A percentile compares a stretch with the other conserved stretches of the same genome.
phyloP scores from a whole-genome alignment of 768 basidiomycete species.

The Melanogaster broomeanus region DNA sequence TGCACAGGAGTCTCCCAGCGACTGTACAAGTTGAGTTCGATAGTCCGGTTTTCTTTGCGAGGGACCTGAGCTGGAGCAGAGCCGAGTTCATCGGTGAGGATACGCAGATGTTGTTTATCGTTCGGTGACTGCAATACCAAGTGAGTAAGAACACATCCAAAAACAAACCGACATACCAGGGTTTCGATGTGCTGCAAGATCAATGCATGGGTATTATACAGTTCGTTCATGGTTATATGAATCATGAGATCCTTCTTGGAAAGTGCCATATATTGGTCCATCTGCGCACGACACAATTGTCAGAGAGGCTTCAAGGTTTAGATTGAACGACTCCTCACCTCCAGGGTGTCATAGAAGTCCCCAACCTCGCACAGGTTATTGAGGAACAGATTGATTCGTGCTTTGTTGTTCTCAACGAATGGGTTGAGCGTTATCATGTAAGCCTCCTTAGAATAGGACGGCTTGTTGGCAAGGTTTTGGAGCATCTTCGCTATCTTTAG shows the following conservation, averaged over 20 bases:
- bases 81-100: conserved; percentile 95
- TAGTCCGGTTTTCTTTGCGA: conserved; percentile 94
- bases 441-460: conserved; percentile 94
- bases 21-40: conserved; percentile 90
- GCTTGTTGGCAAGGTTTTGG: conserved; percentile 98
- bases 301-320: background rate
- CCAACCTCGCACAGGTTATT: conserved; percentile 98
- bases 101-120: conserved; percentile 96
- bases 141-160: background rate
- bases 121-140: conserved; percentile 74
- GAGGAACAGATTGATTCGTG: conserved; percentile 95
- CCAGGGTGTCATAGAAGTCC: conserved; percentile 98
- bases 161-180: conserved; percentile 56
- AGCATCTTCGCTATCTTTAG: conserved; percentile 97
- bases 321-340: conserved; percentile 52
- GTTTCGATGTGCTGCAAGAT: conserved; percentile 94
- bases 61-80: conserved; percentile 93
- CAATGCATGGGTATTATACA: conserved; percentile 98
- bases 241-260: conserved; percentile 99
- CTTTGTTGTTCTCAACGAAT: conserved; percentile 98
- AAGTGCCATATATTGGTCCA: conserved; percentile 99
- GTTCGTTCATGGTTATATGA: conserved; percentile 97
- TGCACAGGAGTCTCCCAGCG: conserved; percentile 99
- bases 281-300: conserved; percentile 47
- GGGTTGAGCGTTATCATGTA: conserved; percentile 99